Evolutionary conservation across 768 basidiomycete genomes (phyloP).

Genomic region (Suillus lakei): DNA sequence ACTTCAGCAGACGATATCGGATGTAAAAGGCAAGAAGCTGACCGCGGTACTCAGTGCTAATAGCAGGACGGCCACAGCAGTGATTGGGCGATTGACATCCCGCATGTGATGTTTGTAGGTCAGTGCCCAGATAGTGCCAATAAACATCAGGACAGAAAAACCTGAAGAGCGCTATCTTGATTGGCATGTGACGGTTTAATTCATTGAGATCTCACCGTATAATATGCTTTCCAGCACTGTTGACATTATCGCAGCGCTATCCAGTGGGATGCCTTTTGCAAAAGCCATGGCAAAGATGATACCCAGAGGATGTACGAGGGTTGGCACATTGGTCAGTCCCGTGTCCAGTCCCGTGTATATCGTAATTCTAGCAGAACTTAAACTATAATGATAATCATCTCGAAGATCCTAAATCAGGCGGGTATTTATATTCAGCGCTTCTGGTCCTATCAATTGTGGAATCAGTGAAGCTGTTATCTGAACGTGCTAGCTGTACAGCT

Average conservation of each 20-base stretch:
- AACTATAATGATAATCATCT: neutral
- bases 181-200: neutral
- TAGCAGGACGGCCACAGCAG: conserved; percentile 29
- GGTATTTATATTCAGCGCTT: neutral
- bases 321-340: neutral
- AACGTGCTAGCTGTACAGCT: neutral
- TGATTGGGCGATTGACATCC: conserved; percentile 25
- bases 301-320: neutral
- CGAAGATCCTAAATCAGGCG: neutral
- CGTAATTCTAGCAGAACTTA: neutral
- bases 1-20: neutral
- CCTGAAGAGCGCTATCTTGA: conserved; percentile 21
- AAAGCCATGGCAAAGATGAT: neutral
- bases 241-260: conserved; percentile 21
- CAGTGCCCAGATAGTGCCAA: conserved; percentile 33
- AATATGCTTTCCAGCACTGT: conserved; percentile 23
- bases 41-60: conserved; percentile 37
- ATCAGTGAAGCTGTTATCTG: neutral
- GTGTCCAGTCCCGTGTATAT: neutral
- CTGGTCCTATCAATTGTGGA: neutral
- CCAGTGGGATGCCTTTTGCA: conserved; percentile 11
- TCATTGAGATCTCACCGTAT: conserved; percentile 14
- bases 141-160: conserved; percentile 42
- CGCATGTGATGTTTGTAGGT: conserved; percentile 7
- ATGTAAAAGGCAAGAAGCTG: conserved; percentile 1